These are phyloP conservation scores for Logfia minima DNA, from an alignment of 129 eudicot species.

Conservation along the genomic window DNA sequence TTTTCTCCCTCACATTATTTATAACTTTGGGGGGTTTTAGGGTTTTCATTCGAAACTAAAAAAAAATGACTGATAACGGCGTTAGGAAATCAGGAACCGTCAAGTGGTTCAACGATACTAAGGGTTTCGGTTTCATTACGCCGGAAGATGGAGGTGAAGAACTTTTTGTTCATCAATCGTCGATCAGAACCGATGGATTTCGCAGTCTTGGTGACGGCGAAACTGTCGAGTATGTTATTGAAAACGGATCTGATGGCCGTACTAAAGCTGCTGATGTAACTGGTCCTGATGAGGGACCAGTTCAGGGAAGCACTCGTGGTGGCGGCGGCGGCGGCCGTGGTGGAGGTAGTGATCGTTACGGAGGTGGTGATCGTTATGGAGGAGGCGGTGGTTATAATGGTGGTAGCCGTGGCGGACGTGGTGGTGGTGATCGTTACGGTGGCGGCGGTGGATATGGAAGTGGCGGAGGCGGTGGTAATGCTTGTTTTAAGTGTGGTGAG, in stretches of 20 bases:
- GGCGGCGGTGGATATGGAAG: constrained; percentile 27
- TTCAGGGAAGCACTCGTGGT: constrained; percentile 35
- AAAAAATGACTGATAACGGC: neutral
- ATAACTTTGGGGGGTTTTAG: neutral
- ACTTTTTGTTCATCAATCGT: constrained; percentile 79
- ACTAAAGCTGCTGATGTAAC: constrained; percentile 56
- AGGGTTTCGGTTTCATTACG: constrained; percentile 40
- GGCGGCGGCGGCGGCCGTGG: constrained; percentile 8
- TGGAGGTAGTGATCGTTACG: neutral
- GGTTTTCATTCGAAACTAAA: neutral
- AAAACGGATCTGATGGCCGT: constrained; percentile 59
- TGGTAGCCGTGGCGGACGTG: too few relatives aligned
- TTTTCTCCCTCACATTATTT: constrained; percentile 23
- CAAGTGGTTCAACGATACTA: constrained; percentile 45
- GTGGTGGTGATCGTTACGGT: neutral
- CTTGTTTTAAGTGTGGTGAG: constrained; percentile 29
- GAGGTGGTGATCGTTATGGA: constrained; percentile 7
- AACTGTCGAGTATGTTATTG: constrained; percentile 59
- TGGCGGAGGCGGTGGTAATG: constrained; percentile 21
- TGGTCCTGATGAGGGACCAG: constrained; percentile 11
- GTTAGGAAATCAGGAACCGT: constrained; percentile 37
- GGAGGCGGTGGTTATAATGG: neutral
- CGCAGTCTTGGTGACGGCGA: constrained; percentile 80
- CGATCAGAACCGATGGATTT: constrained; percentile 72
- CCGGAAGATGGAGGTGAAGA: constrained; percentile 75